Base-by-base conservation (phyloP, 78 protist genomes). In the Dictyostelium capitatum region DNA sequence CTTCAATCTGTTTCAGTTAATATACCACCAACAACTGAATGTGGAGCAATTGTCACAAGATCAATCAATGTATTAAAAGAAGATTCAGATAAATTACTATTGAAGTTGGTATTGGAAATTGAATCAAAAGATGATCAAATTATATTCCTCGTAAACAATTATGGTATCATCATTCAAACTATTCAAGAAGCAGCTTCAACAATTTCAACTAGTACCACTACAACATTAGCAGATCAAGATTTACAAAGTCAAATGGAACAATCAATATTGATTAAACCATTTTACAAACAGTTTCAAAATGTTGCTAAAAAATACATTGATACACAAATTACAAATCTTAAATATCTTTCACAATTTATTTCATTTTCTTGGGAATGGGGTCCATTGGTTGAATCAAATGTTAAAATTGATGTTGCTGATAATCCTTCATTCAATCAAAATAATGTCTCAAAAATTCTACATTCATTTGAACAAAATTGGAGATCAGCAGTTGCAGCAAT, bases 361-460 rank as follows among this genome's bases (percentile, higher is more conserved):
- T 9, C 79, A 1, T 85, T 85, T 32, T 50, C 50, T 41, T 28
- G 79, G 23, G 92, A 85, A 30, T 85, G 92, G 92, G 92, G 79
- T 37, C 92, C 92, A 23, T 37, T 85, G 43, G 92, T 85, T 20
- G 92, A 85, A 48, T 85, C 92, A n/a, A 74, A 59, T n/a, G 83
- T 85, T 20, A 85, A 72, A 54, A 85, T 85, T 57, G 50, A 47
- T 48, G 70, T n/a, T 2, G 28, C 17, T 1, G 46, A 41, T 6
- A 85, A 85, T 28, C 92, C 92, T 4, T 62, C 82, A 15, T 85
- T 59, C 77, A 74, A 75, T 30, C 6, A 32, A 6, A 28, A 23
- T 7, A 79, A 56, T n/a, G 92, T 75, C 46, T 20, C 65, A 17
- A 41, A 53, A 19, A 85, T 85, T 11, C 79, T 85, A 17, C 23